Percentiles rank a stretch among this genome's conserved stretches.
Conservation (phyloP, 208 protist species). For the Herpetomonas muscarum region DNA sequence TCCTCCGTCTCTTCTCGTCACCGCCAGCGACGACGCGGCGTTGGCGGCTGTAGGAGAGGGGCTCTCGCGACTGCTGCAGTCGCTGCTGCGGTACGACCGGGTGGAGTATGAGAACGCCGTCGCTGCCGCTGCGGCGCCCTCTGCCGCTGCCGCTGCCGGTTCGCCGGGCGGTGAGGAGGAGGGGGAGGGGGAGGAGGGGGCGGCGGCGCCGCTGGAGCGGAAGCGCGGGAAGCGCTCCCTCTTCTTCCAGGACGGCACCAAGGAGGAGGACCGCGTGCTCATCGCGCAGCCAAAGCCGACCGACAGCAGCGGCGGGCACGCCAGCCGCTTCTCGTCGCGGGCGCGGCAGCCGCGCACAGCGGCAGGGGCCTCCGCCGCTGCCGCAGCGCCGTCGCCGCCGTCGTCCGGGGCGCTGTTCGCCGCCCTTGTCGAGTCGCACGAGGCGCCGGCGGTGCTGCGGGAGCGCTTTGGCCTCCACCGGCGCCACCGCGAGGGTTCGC, state of each 20-base stretch:
- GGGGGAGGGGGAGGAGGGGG: neutral
- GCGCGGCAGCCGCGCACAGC: neutral
- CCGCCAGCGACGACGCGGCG: neutral
- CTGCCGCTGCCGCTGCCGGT: neutral
- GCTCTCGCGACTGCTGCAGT: conserved; percentile 4
- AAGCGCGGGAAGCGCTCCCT: conserved; percentile 37
- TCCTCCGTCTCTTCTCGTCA: no score
- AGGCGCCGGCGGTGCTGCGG: conserved; percentile 14
- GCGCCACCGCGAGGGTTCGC: conserved; percentile 8
- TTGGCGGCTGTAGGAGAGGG: neutral
- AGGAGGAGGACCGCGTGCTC: conserved; percentile 6
- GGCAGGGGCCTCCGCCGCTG: neutral
- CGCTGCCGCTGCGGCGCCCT: neutral
- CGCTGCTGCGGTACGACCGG: conserved; percentile 13
- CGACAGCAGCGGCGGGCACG: conserved; percentile 1
- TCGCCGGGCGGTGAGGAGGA: neutral
- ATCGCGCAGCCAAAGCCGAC: neutral
- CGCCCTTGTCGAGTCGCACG: conserved; percentile 19
- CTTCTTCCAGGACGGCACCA: conserved; percentile 23
- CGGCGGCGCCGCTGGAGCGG: conserved; percentile 16
- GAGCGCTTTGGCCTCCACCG: conserved; percentile 15
- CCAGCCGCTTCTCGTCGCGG: neutral
- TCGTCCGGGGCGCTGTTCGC: conserved; percentile 28
- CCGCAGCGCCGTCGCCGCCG: neutral
- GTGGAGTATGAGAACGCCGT: conserved; percentile 15